Evolutionary conservation across 1,284 basidiomycete genomes (phyloP).

Genomic region (Cryptococcus neoformans): DNA sequence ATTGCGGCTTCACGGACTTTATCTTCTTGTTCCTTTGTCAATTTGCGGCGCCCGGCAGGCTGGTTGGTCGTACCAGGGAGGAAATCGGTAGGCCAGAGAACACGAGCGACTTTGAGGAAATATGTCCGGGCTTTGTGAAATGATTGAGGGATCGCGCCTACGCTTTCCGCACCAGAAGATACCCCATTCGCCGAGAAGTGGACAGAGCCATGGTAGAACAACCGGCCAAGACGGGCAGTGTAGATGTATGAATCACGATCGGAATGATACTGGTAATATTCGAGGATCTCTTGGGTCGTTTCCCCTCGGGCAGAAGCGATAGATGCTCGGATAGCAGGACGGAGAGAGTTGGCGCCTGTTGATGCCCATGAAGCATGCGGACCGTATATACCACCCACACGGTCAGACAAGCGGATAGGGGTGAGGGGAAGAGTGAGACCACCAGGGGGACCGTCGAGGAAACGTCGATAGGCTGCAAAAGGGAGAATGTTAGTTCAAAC

Average conservation of each 20-base stretch:
- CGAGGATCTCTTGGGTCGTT: slow-evolving; percentile 86
- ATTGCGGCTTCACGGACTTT: slow-evolving; percentile 66
- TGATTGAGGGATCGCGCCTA: slow-evolving; percentile 72
- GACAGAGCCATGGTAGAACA: slow-evolving; percentile 91
- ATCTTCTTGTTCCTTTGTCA: slow-evolving; percentile 53
- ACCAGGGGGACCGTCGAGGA: slow-evolving; percentile 82
- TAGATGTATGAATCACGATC: slow-evolving; percentile 82
- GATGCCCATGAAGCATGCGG: slow-evolving; percentile 66
- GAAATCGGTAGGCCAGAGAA: slow-evolving; percentile 73
- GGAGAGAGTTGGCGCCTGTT: slow-evolving; percentile 66
- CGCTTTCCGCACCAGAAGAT: slow-evolving; percentile 80
- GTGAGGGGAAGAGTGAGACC: slow-evolving; percentile 82
- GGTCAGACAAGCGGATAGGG: slow-evolving; percentile 80
- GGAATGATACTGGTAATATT: slow-evolving; percentile 92
- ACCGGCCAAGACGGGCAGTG: slow-evolving; percentile 80
- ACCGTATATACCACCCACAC: slow-evolving; percentile 87
- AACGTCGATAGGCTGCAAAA: slow-evolving; percentile 62
- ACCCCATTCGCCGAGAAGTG: slow-evolving; percentile 70
- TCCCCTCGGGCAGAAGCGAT: slow-evolving; percentile 77
- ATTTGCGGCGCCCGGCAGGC: slow-evolving; percentile 52
- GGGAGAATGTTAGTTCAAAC: too few species aligned
- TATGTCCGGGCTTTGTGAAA: slow-evolving; percentile 72
- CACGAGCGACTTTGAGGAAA: slow-evolving; percentile 74
- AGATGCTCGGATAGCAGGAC: slow-evolving; percentile 78
- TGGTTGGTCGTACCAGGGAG: slow-evolving; percentile 51